Base-by-base conservation (phyloP, 345 rosid genomes). In the Alliaria petiolata region DNA sequence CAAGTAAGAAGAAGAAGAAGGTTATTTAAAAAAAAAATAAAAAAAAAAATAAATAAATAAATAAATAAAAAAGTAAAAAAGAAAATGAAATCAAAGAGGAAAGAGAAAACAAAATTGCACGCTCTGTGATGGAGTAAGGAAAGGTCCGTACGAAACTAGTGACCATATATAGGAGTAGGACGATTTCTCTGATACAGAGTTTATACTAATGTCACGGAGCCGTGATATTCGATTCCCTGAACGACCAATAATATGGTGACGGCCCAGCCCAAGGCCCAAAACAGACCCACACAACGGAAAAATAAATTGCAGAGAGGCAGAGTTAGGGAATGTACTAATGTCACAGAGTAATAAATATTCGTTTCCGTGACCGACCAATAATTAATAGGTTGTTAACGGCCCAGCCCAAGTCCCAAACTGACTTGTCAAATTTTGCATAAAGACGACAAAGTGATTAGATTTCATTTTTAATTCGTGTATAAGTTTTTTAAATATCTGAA, bases 51-150 rank as follows among this genome's bases (percentile, higher is more conserved):
- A 39, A 2, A 0, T n/a, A n/a, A n/a, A n/a, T n/a, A n/a, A n/a
- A n/a, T n/a, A n/a, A n/a, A n/a, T n/a, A n/a, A n/a, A n/a, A n/a
- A n/a, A n/a, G n/a, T n/a, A n/a, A n/a, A n/a, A n/a, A n/a, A n/a
- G n/a, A n/a, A n/a, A n/a, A n/a, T n/a, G 2, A 53, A 72, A 62
- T 49, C 1, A 74, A 38, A 74, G 62, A 74, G 31, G 74, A 61
- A 69, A 68, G 69, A 75, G 58, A 26, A 35, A 55, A 74, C 40
- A 40, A 22, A 10, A 3, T 4, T 15, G 72, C 36, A 66, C 38
- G 74, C 58, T 62, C 45, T 60, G 42, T 60, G 20, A 61, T 19
- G 55, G 65, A 59, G 74, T 57, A 42, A 61, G 52, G 69, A 68
- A 38, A 45, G 52, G 31, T 10, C 62, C 67, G 49, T 67, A 60